Evolutionary conservation across 306 rosid species (phyloP).

Genomic region (Fragaria iinumae): DNA sequence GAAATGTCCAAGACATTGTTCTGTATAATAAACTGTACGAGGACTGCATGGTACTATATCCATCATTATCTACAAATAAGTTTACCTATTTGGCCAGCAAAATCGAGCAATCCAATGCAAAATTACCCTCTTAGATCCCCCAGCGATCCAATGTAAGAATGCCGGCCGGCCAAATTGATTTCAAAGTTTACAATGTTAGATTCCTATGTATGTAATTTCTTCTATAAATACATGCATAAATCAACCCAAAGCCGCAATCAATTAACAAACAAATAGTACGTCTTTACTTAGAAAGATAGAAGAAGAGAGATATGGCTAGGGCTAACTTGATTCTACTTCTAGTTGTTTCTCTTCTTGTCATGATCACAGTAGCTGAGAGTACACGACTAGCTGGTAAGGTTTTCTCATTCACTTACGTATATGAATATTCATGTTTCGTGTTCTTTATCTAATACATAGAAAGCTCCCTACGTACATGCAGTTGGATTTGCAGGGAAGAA

Average conservation of each 20-base stretch:
- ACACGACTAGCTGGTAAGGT: not conserved
- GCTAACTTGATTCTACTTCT: not conserved
- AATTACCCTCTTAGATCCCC: not conserved
- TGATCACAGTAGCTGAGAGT: not conserved
- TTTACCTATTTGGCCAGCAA: not conserved
- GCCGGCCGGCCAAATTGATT: not conserved
- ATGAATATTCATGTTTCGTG: not conserved
- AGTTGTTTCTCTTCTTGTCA: not conserved
- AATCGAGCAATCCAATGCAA: not conserved
- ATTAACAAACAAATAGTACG: not conserved
- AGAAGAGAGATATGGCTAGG: not conserved
- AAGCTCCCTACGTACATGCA: not conserved
- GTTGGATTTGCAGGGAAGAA: not conserved
- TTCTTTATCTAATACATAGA: not conserved
- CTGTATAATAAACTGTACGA: not conserved
- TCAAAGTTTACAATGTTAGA: not conserved
- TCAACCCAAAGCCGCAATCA: not conserved
- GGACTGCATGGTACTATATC: not conserved
- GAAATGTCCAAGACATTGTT: not conserved
- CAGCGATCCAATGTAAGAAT: not conserved
- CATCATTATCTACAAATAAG: not conserved
- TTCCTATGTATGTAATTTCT: not conserved
- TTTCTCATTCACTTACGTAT: too few species aligned
- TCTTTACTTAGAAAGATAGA: not conserved
- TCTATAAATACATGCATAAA: not conserved